Percentiles rank a stretch among this genome's conserved stretches.
These are phyloP conservation scores for Emmonsia crescens DNA, from an alignment of 2,329 filamentous ascomycete genomes.

Conservation along the genomic window DNA sequence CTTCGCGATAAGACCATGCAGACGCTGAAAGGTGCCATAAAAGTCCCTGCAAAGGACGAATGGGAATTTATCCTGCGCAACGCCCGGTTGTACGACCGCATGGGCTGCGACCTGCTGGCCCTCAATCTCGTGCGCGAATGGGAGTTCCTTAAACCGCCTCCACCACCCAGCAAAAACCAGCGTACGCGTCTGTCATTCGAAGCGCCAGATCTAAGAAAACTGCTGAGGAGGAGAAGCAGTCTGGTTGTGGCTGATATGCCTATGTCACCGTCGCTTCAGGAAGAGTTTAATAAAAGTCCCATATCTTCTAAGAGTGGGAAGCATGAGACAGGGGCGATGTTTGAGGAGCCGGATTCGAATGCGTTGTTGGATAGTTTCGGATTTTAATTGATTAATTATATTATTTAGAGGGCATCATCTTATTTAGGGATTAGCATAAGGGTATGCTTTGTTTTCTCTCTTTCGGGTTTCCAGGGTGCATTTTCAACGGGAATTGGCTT, in stretches of 20 bases:
- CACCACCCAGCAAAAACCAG: slow-evolving; percentile 31
- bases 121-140: slow-evolving; percentile 57
- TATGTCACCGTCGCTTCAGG: slow-evolving; percentile 30
- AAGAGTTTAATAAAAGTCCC: slow-evolving; percentile 31
- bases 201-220: slow-evolving; percentile 50
- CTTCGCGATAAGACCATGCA: slow-evolving; percentile 71
- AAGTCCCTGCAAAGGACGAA: slow-evolving; percentile 66
- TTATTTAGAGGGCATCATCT: background rate
- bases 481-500: background rate
- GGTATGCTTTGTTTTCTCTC: background rate
- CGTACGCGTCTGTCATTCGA: slow-evolving; percentile 17
- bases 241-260: slow-evolving; percentile 64
- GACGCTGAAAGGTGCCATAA: slow-evolving; percentile 73
- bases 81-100: slow-evolving; percentile 71
- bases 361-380: slow-evolving; percentile 89
- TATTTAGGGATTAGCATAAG: background rate
- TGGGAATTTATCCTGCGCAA: slow-evolving; percentile 86
- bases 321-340: slow-evolving; percentile 60
- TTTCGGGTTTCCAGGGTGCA: background rate
- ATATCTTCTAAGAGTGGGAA: slow-evolving; percentile 27
- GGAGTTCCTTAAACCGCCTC: slow-evolving; percentile 34
- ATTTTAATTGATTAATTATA: slow-evolving; percentile 44
- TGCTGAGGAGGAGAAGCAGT: slow-evolving; percentile 62
- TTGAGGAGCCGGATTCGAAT: slow-evolving; percentile 84
- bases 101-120: slow-evolving; percentile 87